A percentile compares a stretch with the other conserved stretches of the same genome.
Conservation (phyloP, 805 yeast species). For the Yarrowia divulgata region DNA sequence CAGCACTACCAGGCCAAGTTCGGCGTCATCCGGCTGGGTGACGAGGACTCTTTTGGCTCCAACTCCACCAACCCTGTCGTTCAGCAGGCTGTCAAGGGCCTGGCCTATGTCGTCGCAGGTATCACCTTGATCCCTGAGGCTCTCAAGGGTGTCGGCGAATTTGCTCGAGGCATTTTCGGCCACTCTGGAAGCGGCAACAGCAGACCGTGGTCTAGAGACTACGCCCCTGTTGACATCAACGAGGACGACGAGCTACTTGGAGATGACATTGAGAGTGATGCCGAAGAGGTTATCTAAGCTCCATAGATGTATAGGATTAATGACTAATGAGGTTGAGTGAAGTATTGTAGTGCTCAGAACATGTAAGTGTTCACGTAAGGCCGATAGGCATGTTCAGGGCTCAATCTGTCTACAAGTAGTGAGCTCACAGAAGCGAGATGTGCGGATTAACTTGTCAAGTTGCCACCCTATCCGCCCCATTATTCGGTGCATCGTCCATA, state of each 20-base stretch:
- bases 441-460: no score
- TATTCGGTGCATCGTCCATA: no score
- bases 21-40: conserved; percentile 87
- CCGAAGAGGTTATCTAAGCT: conserved; percentile 43
- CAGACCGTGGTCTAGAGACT: conserved; percentile 40
- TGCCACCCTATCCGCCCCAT: no score
- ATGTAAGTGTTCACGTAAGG: no score
- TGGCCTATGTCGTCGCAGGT: conserved; percentile 48
- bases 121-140: conserved; percentile 44
- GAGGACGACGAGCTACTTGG: conserved; percentile 49
- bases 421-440: no score
- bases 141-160: conserved; percentile 12
- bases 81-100: conserved; percentile 46
- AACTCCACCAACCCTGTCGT: conserved; percentile 42
- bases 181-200: conserved; percentile 10
- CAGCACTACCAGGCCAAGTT: conserved; percentile 81
- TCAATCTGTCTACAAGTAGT: no score
- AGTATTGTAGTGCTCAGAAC: no score
- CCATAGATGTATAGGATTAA: conserved; percentile 27
- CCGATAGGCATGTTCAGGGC: no score
- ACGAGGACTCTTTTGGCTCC: conserved; percentile 52
- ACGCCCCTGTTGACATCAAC: conserved; percentile 49
- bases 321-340: conserved; percentile 11
- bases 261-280: conserved; percentile 45
- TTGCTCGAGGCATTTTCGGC: conserved; percentile 20